Conservation (phyloP, 345 rosid species). For the Populus tremula region DNA sequence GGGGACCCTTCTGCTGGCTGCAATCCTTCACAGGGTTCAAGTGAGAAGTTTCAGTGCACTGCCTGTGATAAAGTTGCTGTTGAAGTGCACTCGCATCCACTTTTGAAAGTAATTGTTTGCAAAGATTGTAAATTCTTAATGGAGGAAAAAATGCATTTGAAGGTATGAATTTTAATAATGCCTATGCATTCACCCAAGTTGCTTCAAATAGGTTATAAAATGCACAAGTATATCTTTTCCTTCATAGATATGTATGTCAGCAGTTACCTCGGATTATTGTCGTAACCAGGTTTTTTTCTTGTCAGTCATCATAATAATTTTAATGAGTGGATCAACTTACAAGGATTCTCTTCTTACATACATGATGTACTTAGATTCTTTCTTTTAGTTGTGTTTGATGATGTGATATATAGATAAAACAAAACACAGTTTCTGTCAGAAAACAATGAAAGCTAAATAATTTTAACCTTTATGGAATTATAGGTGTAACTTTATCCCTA, state of each 20-base stretch:
- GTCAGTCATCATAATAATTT: neutral
- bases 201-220: neutral
- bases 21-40: conserved; percentile 27
- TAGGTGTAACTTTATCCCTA: neutral
- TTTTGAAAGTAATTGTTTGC: conserved; percentile 82
- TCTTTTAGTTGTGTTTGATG: neutral
- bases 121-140: conserved; percentile 67
- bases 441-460: neutral
- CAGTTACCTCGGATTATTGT: neutral
- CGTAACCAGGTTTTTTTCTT: neutral
- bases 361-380: neutral
- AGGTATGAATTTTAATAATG: conserved; percentile 46
- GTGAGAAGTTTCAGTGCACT: conserved; percentile 61
- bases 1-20: conserved; percentile 21
- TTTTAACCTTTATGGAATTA: neutral
- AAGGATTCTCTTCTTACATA: neutral
- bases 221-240: neutral
- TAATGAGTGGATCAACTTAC: neutral
- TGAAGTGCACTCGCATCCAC: conserved; percentile 78
- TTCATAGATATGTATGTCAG: neutral
- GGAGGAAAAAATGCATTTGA: conserved; percentile 55
- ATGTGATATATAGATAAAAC: neutral
- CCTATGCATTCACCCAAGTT: neutral
- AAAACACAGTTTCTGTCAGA: neutral
- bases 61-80: conserved; percentile 61